Evolutionary conservation across 768 basidiomycete species (phyloP).

Genomic region (Mycena filopes): DNA sequence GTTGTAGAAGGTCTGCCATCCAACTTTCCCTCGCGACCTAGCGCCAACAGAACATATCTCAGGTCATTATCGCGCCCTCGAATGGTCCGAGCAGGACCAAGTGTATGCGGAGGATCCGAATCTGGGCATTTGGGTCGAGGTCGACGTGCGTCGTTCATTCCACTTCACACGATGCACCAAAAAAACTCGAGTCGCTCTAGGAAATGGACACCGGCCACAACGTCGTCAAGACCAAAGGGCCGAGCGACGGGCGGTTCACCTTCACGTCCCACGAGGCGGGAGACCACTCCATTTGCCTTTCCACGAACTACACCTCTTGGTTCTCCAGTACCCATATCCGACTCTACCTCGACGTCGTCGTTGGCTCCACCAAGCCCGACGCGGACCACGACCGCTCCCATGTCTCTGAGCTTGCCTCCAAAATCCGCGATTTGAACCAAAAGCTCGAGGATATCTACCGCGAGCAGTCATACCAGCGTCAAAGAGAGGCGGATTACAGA

Average conservation of each 20-base stretch:
- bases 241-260: constrained; percentile 91
- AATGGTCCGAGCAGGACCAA: constrained; percentile 85
- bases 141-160: constrained; percentile 70
- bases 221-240: constrained; percentile 91
- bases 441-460: constrained; percentile 93
- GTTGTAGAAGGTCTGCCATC: constrained; percentile 83
- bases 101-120: constrained; percentile 76
- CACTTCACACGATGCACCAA: neutral
- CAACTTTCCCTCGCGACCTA: neutral
- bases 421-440: constrained; percentile 92
- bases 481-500: constrained; percentile 91
- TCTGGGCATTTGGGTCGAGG: constrained; percentile 90
- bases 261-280: constrained; percentile 98
- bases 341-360: constrained; percentile 93
- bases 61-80: constrained; percentile 94
- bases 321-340: constrained; percentile 89
- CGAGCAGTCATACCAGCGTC: constrained; percentile 98
- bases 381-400: constrained; percentile 88
- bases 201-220: constrained; percentile 85
- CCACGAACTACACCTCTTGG: constrained; percentile 93
- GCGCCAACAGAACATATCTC: constrained; percentile 8
- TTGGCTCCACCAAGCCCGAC: constrained; percentile 89
- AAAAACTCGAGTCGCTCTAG: constrained; percentile 52
- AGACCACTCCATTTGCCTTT: constrained; percentile 97
- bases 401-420: constrained; percentile 81